Base-by-base conservation (phyloP, 768 basidiomycete genomes). In the Auricularia heimuer region DNA sequence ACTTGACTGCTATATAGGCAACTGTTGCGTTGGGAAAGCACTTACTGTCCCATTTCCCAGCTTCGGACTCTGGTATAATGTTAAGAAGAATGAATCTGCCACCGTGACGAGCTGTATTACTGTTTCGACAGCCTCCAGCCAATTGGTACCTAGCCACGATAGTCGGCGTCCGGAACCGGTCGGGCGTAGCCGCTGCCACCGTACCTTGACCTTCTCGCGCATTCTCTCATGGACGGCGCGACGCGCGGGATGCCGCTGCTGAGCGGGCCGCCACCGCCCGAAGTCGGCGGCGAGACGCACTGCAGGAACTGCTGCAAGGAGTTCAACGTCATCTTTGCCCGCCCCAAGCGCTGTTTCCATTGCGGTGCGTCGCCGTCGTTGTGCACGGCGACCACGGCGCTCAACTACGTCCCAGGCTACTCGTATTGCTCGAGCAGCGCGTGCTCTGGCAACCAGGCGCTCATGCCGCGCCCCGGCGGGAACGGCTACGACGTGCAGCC, bases 281-380 rank as follows among this genome's bases (percentile, higher is more conserved):
- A 68, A 33, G 73, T 76, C 10, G 65, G 70, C 16, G 69, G 74
- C 8, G 78, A 77, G 65, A 65, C 66, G 7, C 73, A 77, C 3
- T 90, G 89, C 67, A 81, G 87, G 72, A 90, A 84, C 72, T 91
- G 89, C 71, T 83, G 79, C 72, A 90, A 80, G 72, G 89, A 90
- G 71, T 90, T 90, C 72, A 85, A 81, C 69, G 72, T 87, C 21
- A 66, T 90, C 62, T 85, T 91, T 70, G 77, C 83, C 64, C 77
- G 89, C 63, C 80, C 84, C 60, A 82, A 83, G 68, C 82, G 76
- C 67, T 91, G 89, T 73, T 84, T 88, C 72, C 89, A 91, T 70
- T 91, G 89, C 71, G 88, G 89, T 88, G 71, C 69, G 84, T 71
- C 16, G 7, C 67, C 33, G 39, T 62, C 33, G 51, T 42, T 42